Base-by-base conservation (phyloP, 1,284 basidiomycete species). In the Chalciporus piperatoides region DNA sequence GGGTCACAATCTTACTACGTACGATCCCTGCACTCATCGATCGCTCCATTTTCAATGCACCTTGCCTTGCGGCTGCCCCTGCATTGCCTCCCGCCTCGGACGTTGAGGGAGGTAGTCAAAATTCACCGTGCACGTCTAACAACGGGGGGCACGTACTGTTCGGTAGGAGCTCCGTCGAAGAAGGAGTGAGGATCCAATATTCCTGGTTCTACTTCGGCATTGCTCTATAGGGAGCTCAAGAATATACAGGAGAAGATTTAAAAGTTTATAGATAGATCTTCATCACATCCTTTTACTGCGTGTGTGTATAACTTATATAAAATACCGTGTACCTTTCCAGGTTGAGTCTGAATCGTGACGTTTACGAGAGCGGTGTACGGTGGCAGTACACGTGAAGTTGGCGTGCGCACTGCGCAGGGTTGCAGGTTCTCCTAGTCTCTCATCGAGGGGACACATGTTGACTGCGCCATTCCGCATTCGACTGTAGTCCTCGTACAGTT, bases 31-130 rank as follows among this genome's bases (percentile, higher is more conserved):
- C 71, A 8, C 57, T 69, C 46, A 61, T 71, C n/a, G 70, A 75
- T 51, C 71, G 76, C 11, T 67, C 70, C 19, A 65, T 79, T 36
- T 78, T 78, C 59, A 66, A 61, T 30, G 74, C 75, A 4, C 72
- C 74, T 1, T 75, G 68, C 45, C 55, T 71, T 40, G 59, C 54
- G 6, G 53, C 55, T 40, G 36, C 37, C 1, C 55, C 49, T 41
- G 43, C 48, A 1, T 15, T 39, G 12, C 17, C 36, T 39, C 5
- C 21, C 11, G 38, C 43, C 8, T 27, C 35, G 9, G 59, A 63
- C n/a, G 3, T 32, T 17, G 61, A 66, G 40, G 42, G 23, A 4
- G 51, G 40, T 17, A 12, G 5, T 2, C 11, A 33, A 4, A 23
- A 25, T 21, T 11, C 44, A 15, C 9, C 28, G 28, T 60, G 46